Conservation (phyloP, 352 stramenopile genomes). For the Aphanomyces stellatus region DNA sequence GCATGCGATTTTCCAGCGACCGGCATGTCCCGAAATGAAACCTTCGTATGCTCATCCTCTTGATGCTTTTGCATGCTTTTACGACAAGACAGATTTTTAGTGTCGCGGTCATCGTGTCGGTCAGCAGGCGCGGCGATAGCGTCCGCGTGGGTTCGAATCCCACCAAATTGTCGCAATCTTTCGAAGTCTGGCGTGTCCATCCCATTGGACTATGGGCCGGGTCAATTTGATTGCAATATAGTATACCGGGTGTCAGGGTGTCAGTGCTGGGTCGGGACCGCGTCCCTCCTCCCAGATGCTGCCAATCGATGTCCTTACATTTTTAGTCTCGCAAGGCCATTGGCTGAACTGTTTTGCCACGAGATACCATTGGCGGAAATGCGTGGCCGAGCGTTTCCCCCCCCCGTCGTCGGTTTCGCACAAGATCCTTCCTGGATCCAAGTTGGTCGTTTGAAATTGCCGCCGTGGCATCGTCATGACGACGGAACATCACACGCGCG, state of each 20-base stretch:
- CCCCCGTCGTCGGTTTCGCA: too few species aligned
- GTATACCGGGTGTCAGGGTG: constrained; percentile 56
- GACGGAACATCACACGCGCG: too few species aligned
- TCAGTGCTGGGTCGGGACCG: constrained; percentile 58
- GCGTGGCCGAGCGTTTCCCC: too few species aligned
- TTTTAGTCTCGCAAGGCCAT: neutral
- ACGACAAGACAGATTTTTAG: too few species aligned
- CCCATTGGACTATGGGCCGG: constrained; percentile 85
- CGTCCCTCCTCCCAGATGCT: constrained; percentile 55
- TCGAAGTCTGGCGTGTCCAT: constrained; percentile 86
- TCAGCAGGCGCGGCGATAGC: neutral
- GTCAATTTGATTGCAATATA: constrained; percentile 82
- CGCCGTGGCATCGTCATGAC: constrained; percentile 23
- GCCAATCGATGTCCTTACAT: constrained; percentile 79
- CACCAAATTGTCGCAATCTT: constrained; percentile 35
- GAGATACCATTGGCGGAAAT: constrained; percentile 27
- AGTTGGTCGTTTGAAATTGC: too few species aligned
- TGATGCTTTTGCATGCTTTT: too few species aligned
- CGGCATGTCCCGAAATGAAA: too few species aligned
- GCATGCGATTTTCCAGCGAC: too few species aligned
- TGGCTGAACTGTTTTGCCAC: constrained; percentile 3
- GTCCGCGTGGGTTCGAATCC: constrained; percentile 56
- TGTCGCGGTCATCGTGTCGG: neutral
- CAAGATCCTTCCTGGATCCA: too few species aligned
- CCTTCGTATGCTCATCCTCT: too few species aligned